Evolutionary conservation across 2,329 filamentous ascomycete genomes (phyloP).

Genomic region (Clarireedia sp.): DNA sequence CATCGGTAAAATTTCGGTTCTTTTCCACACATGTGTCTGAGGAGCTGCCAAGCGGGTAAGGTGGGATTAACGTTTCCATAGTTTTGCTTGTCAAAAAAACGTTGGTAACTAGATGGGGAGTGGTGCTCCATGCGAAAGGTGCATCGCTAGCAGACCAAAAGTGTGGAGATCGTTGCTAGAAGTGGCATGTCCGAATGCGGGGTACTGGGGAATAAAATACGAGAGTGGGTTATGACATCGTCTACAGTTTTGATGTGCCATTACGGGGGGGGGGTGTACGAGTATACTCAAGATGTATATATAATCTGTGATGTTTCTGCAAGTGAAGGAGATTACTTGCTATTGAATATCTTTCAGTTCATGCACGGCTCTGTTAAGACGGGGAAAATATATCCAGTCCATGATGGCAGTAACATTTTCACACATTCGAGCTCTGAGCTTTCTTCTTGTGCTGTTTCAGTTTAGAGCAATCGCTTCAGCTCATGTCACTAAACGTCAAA

Average conservation of each 20-base stretch:
- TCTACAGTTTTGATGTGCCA: not conserved
- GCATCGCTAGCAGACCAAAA: not conserved
- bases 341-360: not conserved
- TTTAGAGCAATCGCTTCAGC: too few species aligned
- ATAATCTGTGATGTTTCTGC: not conserved
- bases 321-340: not conserved
- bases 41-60: too few species aligned
- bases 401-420: not conserved
- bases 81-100: not conserved
- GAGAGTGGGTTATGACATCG: not conserved
- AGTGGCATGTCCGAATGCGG: not conserved
- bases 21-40: too few species aligned
- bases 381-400: not conserved
- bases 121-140: not conserved
- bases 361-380: not conserved
- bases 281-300: not conserved
- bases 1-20: too few species aligned
- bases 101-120: not conserved
- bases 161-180: not conserved
- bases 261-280: not conserved
- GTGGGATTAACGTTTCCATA: too few species aligned
- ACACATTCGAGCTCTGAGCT: not conserved
- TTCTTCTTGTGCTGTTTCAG: too few species aligned
- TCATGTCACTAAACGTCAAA: too few species aligned
- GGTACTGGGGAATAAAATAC: not conserved